Percentiles rank a stretch among this genome's conserved stretches.
Conservation (phyloP, 306 rosid species). For the Astragalus membranaceus region DNA sequence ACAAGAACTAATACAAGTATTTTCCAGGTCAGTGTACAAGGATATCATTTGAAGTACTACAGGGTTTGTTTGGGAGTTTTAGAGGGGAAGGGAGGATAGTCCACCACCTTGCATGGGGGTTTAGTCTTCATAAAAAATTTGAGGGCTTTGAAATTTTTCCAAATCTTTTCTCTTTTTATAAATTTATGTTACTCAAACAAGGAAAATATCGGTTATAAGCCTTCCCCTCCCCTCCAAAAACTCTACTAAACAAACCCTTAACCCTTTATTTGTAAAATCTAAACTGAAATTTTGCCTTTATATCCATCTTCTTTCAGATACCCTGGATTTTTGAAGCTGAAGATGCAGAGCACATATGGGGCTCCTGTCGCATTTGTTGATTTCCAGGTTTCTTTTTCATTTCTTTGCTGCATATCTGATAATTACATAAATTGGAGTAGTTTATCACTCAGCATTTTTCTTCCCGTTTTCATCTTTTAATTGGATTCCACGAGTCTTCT, state of each 20-base stretch:
- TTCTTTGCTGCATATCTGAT: background rate
- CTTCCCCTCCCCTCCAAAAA: too few species aligned
- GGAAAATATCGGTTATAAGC: too few species aligned
- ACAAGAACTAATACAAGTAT: slow-evolving; percentile 69
- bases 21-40: slow-evolving; percentile 59
- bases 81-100: too few species aligned
- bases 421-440: background rate
- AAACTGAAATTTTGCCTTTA: background rate
- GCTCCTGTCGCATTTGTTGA: slow-evolving; percentile 95
- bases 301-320: slow-evolving; percentile 39
- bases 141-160: too few species aligned
- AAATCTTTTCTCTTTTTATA: too few species aligned
- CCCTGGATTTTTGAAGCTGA: slow-evolving; percentile 81
- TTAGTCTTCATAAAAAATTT: too few species aligned
- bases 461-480: slow-evolving; percentile 7
- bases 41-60: background rate
- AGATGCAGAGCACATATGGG: slow-evolving; percentile 93
- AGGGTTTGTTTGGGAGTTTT: too few species aligned
- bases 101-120: too few species aligned
- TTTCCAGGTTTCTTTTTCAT: slow-evolving; percentile 58
- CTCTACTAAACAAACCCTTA: too few species aligned
- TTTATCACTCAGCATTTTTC: background rate
- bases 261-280: background rate
- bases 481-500: background rate
- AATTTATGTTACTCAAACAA: too few species aligned